Base-by-base conservation (phyloP, 768 basidiomycete genomes). In the Mycena alexandri region DNA sequence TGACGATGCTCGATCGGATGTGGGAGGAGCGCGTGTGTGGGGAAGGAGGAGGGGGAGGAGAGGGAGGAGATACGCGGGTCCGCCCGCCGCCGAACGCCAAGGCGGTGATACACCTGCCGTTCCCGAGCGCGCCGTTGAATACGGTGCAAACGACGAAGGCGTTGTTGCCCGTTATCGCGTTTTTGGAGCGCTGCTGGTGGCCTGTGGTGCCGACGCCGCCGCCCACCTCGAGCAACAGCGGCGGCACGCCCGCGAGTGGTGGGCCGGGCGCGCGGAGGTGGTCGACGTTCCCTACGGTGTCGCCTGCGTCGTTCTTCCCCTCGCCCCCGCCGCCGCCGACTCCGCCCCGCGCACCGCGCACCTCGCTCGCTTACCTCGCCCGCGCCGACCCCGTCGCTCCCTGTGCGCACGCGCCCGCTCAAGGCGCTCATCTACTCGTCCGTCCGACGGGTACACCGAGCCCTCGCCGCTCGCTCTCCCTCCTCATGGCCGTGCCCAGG, bases 401-500 rank as follows among this genome's bases (percentile, higher is more conserved):
- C 38, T 73, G 81, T 78, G 33, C 87, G 84, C 67, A 86, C 87
- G 33, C 83, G 85, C 34, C 92, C 92, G 7, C 81, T 90, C 61
- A 93, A 94, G 75, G 81, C 96, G 61, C 85, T 96, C 68, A 77
- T 96, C 33, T 93, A 94, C 78, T 92, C 91, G 19, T 86, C n/a
- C n/a, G n/a, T n/a, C 90, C 19, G 95, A 96, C 76, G 95, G 94
- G 54, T 95, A 97, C 81, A 98, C 97, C 24, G 96, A 98, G 78
- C 92, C 93, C 12, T 93, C 92, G 25, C 89, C 96, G 8, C 89
- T 95, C 58, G 96, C 83, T 98, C 59, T 89, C 89, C 69, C 87
- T 97, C 56, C 82, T 98, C 69, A 98, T 99, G 96, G 88, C 87
- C 25, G 80, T 90, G 58, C 87, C 86, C 62, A 80, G 82, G 21